Conservation (phyloP, 1,284 basidiomycete species). For the Sporisorium scitamineum region DNA sequence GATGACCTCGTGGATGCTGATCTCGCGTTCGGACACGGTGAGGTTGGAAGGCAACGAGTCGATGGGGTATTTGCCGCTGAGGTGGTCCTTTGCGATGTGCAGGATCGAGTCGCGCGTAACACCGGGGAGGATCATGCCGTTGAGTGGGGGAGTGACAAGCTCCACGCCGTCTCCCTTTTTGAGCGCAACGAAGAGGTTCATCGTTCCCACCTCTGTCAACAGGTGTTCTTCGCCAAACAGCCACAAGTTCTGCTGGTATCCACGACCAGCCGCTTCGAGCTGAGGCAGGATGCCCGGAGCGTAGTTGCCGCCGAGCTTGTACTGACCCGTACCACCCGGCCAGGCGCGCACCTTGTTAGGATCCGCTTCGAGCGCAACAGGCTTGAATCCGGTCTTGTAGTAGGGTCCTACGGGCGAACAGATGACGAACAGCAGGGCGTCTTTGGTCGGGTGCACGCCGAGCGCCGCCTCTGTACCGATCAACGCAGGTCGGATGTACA, state of each 20-base stretch:
- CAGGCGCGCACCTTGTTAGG: constrained; percentile 79
- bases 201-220: constrained; percentile 77
- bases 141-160: constrained; percentile 78
- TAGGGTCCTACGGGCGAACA: constrained; percentile 86
- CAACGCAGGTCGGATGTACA: constrained; percentile 86
- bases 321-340: constrained; percentile 67
- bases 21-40: constrained; percentile 82
- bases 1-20: constrained; percentile 90
- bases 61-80: constrained; percentile 73
- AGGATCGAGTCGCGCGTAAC: constrained; percentile 90
- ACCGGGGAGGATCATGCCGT: constrained; percentile 95
- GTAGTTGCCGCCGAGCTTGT: constrained; percentile 68
- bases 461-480: constrained; percentile 92
- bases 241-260: constrained; percentile 97
- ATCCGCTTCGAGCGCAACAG: constrained; percentile 89
- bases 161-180: constrained; percentile 77
- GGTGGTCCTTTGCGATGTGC: constrained; percentile 81
- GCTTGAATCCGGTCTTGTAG: constrained; percentile 95
- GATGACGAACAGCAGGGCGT: constrained; percentile 94
- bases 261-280: constrained; percentile 81
- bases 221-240: constrained; percentile 74
- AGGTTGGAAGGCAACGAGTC: constrained; percentile 72
- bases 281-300: constrained; percentile 75
- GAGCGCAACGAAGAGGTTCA: constrained; percentile 95
- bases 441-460: constrained; percentile 86